Evolutionary conservation across 1,139 yeast genomes (phyloP).

Genomic region (Hansenula lynferdii): DNA sequence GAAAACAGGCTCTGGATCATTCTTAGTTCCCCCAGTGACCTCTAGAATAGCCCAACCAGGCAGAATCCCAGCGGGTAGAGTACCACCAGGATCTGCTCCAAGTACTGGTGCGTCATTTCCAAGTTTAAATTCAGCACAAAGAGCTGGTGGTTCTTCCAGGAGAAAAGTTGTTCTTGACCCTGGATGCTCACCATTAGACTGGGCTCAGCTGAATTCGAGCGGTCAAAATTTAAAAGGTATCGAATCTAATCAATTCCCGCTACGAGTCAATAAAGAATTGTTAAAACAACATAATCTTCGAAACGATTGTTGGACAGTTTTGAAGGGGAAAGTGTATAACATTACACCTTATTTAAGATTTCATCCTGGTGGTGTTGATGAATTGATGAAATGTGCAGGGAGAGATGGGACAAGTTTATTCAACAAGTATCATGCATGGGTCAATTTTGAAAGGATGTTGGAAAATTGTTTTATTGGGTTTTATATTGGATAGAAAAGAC

Average conservation of each 20-base stretch:
- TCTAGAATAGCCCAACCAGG: too few species aligned
- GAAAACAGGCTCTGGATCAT: too few species aligned
- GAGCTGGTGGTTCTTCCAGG: constrained; percentile 22
- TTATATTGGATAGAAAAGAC: constrained; percentile 18
- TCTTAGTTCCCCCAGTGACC: too few species aligned
- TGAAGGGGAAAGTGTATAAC: constrained; percentile 80
- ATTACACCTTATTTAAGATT: constrained; percentile 75
- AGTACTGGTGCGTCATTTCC: constrained; percentile 20
- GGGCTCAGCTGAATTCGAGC: constrained; percentile 61
- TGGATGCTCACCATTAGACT: constrained; percentile 82
- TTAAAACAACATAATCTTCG: constrained; percentile 50
- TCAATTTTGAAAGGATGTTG: constrained; percentile 76
- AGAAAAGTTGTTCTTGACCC: constrained; percentile 64
- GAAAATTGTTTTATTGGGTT: constrained; percentile 76
- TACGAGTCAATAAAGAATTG: constrained; percentile 56
- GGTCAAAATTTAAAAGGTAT: constrained; percentile 37
- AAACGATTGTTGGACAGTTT: constrained; percentile 82
- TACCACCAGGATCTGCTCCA: not conserved
- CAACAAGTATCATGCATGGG: constrained; percentile 85
- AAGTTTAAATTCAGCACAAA: constrained; percentile 37
- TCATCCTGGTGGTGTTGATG: constrained; percentile 91
- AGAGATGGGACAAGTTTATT: constrained; percentile 79
- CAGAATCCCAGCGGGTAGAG: not conserved
- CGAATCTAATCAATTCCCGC: constrained; percentile 31
- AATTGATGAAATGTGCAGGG: constrained; percentile 78